Evolutionary conservation across 768 basidiomycete species (phyloP), one percentile per base, ranked within the genome.

Genomic region (Amanita brunnescens): DNA sequence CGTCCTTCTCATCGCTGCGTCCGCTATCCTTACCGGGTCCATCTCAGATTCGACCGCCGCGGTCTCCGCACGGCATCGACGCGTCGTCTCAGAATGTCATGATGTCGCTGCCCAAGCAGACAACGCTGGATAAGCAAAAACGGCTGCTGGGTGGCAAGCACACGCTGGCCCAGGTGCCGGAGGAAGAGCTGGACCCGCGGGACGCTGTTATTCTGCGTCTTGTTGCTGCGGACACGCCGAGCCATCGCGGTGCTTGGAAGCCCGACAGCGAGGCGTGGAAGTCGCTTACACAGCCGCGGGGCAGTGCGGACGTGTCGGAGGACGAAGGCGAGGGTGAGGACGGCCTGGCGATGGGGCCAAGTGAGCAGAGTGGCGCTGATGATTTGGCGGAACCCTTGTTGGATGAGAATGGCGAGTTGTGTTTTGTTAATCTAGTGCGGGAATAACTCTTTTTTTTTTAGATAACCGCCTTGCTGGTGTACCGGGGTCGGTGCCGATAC

Each of bases 191-290:
- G 9, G 52, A 59, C 46, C 42, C 58, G 32, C 59, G 72, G 47
- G 79, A 82, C 57, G 71, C 69, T 29, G 78, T 79, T 57, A 70
- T 87, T 30, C 53, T 79, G 57, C 76, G 73, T 55, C 70, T 87
- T 30, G 78, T 87, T n/a, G 83, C 83, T 7, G 84, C 83, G 23
- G 71, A 78, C 64, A 78, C 71, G 26, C 82, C 85, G 1, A 87
- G 83, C 55, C 86, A 88, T 61, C 74, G 83, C 48, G 78, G 73
- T n/a, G 78, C 78, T 10, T 87, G 85, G 85, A 78, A 70, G 58
- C 74, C 75, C 54, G 74, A 77, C 58, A 76, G 81, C 58, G 76
- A 70, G 54, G 79, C 81, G 10, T 87, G 84, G 85, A 73, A 76
- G 52, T 62, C 75, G 16, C 82, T 87, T 57, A 73, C 78, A n/a